Evolutionary conservation across 1,284 basidiomycete genomes (phyloP).

Genomic region (Spongiforma sp.): DNA sequence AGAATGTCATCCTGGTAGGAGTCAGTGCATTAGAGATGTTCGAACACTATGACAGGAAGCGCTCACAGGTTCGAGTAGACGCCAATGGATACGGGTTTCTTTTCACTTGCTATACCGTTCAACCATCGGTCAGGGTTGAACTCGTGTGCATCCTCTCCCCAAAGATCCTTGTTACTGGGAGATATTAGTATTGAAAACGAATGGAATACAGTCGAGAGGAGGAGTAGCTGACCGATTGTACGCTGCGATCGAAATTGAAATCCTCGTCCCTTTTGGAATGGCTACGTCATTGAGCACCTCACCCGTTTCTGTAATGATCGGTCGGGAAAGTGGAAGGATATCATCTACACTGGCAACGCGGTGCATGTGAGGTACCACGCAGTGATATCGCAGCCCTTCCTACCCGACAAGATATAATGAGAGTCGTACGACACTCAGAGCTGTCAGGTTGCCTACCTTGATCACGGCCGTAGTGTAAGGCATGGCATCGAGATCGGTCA

Average conservation of each 20-base stretch:
- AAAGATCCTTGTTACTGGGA: slow-evolving; percentile 47
- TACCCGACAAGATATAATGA: too few relatives aligned
- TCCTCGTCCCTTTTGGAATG: slow-evolving; percentile 40
- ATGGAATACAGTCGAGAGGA: background rate
- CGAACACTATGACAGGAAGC: background rate
- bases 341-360: slow-evolving; percentile 46
- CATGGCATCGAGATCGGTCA: too few relatives aligned
- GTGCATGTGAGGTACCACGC: slow-evolving; percentile 37
- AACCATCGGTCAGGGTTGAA: slow-evolving; percentile 60
- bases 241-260: slow-evolving; percentile 37
- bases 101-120: slow-evolving; percentile 34
- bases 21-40: background rate
- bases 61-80: slow-evolving; percentile 58
- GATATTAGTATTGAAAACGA: slow-evolving; percentile 1
- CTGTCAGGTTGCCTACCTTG: too few relatives aligned
- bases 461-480: too few relatives aligned
- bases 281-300: slow-evolving; percentile 40
- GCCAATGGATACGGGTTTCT: slow-evolving; percentile 46
- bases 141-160: slow-evolving; percentile 52
- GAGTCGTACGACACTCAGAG: too few relatives aligned
- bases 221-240: slow-evolving; percentile 9
- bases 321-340: slow-evolving; percentile 46
- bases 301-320: slow-evolving; percentile 42
- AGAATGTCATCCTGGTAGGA: slow-evolving; percentile 47
- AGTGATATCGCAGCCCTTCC: slow-evolving; percentile 48